These are phyloP conservation scores for Myriosclerotinia curreyana DNA, from an alignment of 2,329 filamentous ascomycete genomes.

Conservation along the genomic window DNA sequence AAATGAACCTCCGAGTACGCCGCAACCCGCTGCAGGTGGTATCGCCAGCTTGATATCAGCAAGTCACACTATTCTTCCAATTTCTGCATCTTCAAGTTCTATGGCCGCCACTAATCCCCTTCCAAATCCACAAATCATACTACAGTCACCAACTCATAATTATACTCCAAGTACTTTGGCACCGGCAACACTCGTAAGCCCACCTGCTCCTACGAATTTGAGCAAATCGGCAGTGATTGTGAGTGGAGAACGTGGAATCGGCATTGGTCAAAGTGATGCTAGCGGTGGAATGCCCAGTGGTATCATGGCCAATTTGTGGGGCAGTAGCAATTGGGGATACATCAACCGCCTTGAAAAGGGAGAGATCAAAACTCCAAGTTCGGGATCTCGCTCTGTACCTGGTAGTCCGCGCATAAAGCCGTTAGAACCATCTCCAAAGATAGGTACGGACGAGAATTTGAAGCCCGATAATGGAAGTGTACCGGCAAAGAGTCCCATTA, in stretches of 20 bases:
- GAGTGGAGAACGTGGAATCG: conserved; percentile 70
- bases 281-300: conserved; percentile 75
- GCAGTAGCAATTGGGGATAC: conserved; percentile 76
- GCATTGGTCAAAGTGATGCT: conserved; percentile 56
- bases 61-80: conserved; percentile 74
- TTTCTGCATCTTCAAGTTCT: conserved; percentile 46
- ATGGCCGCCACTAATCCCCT: conserved; percentile 34
- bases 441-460: conserved; percentile 34
- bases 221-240: conserved; percentile 82
- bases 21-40: conserved; percentile 51
- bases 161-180: conserved; percentile 63
- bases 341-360: conserved; percentile 59
- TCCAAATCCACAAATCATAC: conserved; percentile 40
- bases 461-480: conserved; percentile 32
- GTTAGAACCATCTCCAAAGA: conserved; percentile 33
- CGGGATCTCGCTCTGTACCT: conserved; percentile 30
- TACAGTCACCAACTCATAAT: conserved; percentile 43
- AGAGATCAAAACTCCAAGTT: conserved; percentile 42
- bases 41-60: conserved; percentile 84
- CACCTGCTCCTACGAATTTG: conserved; percentile 78
- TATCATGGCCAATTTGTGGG: conserved; percentile 92
- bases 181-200: conserved; percentile 76
- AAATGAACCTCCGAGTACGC: conserved; percentile 41
- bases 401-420: conserved; percentile 32
- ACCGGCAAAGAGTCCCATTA: conserved; percentile 26